Evolutionary conservation across 768 basidiomycete species (phyloP), one percentile per base, ranked within the genome.

Genomic region (Coprinopsis sp.): DNA sequence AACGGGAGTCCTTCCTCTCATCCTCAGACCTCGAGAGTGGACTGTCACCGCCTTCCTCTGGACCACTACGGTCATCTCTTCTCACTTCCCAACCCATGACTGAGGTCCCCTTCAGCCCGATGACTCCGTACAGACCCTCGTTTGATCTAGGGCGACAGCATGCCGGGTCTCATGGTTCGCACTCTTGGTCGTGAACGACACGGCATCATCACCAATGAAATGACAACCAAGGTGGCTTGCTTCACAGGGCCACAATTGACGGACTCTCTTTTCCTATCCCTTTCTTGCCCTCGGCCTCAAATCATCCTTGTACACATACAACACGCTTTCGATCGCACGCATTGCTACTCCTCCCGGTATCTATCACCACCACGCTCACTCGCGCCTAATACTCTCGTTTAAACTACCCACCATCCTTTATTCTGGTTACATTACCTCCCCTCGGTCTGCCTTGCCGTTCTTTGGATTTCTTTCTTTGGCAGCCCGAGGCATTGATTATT

Each of bases 1-100:
- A 81, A 58, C 70, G 68, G 12, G 59, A 75, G 27, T 76, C 77
- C 3, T 82, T 84, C 60, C 65, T 82, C 57, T 66, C 45, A n/a
- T 48, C 56, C 16, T 61, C 57, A 40, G 70, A 67, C 50, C 49
- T 65, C 13, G 72, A 72, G 53, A 53, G 54, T n/a, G 64, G 58
- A 33, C 55, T 56, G 19, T 54, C 50, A 11, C 47, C 46, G 24
- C 51, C 56, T 49, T 33, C 54, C 55, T 44, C 64, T 10, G 31
- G 19, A 24, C 14, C 3, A 6, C 44, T 19, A 40, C 65, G 58
- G 33, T 39, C 61, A 39, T 31, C 30, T 4, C 25, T 24, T 18
- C 8, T 12, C 38, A 10, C 40, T 18, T 10, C 14, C 6, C 40
- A n/a, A 14, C 27, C 40, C 43, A 81, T 81, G 79, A 62, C 68